Evolutionary conservation across 768 basidiomycete genomes (phyloP).

Genomic region (Naganishia randhawae): DNA sequence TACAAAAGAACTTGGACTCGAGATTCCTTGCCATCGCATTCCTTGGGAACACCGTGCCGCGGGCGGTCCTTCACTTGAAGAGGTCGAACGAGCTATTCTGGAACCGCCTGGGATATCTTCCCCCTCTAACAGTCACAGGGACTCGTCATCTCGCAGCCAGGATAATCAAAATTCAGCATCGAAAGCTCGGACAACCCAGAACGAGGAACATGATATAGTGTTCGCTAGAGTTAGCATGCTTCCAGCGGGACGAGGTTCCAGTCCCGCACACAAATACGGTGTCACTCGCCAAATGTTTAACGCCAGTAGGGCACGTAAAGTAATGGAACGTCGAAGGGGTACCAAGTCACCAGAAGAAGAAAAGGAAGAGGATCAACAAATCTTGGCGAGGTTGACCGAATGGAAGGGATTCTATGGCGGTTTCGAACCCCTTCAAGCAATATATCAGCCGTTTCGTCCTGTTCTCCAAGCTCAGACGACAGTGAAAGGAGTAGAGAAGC

Average conservation of each 20-base stretch:
- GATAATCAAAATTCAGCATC: neutral
- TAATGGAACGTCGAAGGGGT: neutral
- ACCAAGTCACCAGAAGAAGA: conserved; percentile 22
- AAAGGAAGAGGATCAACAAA: conserved; percentile 34
- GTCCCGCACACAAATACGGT: neutral
- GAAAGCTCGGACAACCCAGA: too few species aligned
- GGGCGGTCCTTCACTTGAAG: conserved; percentile 33
- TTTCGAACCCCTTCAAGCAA: conserved; percentile 34
- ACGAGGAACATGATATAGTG: neutral
- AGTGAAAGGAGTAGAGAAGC: neutral
- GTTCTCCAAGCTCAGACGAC: neutral
- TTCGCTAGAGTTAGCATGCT: neutral
- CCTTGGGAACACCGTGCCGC: conserved; percentile 6
- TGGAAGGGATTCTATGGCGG: conserved; percentile 42
- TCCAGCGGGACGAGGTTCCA: neutral
- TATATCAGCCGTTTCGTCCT: neutral
- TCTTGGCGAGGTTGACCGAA: conserved; percentile 30
- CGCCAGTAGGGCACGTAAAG: neutral
- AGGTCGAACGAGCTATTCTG: conserved; percentile 28
- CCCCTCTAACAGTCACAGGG: neutral
- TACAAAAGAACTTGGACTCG: conserved; percentile 25
- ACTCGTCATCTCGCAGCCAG: neutral
- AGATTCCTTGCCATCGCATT: conserved; percentile 32
- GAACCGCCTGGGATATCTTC: conserved; percentile 8
- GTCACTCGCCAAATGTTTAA: conserved; percentile 21